Evolutionary conservation across 495 filamentous ascomycete species (phyloP).

Genomic region (Aspergillus hancockii): DNA sequence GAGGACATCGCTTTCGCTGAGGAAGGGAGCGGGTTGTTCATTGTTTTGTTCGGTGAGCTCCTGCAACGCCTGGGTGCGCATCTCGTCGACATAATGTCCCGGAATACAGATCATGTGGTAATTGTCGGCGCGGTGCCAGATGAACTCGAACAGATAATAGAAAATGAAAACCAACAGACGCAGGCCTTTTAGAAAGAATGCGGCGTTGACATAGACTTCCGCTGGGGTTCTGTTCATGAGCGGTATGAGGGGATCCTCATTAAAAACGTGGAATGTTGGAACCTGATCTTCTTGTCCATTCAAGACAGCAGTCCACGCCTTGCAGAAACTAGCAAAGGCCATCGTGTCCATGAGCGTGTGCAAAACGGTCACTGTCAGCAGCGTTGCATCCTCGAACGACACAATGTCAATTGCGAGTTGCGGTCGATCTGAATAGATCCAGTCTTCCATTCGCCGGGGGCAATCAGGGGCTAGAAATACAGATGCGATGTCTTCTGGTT

Average conservation of each 20-base stretch:
- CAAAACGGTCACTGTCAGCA: conserved; percentile 43
- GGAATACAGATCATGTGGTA: conserved; percentile 29
- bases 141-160: conserved; percentile 21
- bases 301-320: conserved; percentile 22
- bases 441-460: conserved; percentile 36
- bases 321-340: conserved; percentile 24
- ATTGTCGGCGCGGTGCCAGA: conserved; percentile 29
- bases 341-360: conserved; percentile 50
- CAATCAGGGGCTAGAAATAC: conserved; percentile 22
- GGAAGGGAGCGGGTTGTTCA: conserved; percentile 11
- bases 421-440: conserved; percentile 43
- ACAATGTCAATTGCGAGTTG: conserved; percentile 48
- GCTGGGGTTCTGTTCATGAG: background rate
- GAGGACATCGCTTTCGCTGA: conserved; percentile 34
- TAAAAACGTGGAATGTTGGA: conserved; percentile 6
- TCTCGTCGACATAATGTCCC: conserved; percentile 11
- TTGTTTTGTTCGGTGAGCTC: conserved; percentile 11
- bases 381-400: conserved; percentile 46
- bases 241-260: conserved; percentile 12
- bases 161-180: conserved; percentile 27
- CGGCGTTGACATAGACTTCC: conserved; percentile 14
- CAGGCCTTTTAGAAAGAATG: conserved; percentile 8
- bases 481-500: conserved; percentile 22
- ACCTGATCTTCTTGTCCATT: conserved; percentile 18
- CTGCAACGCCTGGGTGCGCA: conserved; percentile 14